These are phyloP conservation scores for Phialocephala subalpina DNA, from an alignment of 2,329 filamentous ascomycete species.

Conservation along the genomic window DNA sequence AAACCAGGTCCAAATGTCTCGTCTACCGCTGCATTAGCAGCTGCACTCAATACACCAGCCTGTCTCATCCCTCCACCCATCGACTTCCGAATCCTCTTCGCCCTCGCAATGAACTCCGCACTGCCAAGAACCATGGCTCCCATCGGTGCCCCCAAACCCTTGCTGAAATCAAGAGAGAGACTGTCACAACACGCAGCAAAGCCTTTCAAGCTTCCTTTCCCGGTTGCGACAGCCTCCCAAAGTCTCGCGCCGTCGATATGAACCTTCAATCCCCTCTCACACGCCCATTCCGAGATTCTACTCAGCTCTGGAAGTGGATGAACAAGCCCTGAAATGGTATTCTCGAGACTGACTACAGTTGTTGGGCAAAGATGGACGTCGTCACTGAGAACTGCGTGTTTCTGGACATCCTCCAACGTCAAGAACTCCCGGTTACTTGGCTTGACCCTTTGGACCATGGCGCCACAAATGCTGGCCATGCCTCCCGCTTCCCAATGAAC, in stretches of 20 bases:
- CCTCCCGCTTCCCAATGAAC: slow-evolving; percentile 71
- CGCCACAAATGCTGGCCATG: slow-evolving; percentile 73
- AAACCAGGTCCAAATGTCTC: slow-evolving; percentile 73
- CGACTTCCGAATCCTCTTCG: slow-evolving; percentile 79
- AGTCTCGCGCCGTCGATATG: slow-evolving; percentile 83
- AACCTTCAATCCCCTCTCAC: slow-evolving; percentile 67
- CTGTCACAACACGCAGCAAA: slow-evolving; percentile 76
- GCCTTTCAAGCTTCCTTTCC: slow-evolving; percentile 70
- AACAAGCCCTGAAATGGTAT: slow-evolving; percentile 80
- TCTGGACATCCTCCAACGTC: slow-evolving; percentile 68
- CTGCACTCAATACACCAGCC: slow-evolving; percentile 76
- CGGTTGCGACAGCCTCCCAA: slow-evolving; percentile 81
- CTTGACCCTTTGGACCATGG: slow-evolving; percentile 69
- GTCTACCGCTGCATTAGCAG: slow-evolving; percentile 78
- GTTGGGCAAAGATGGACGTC: slow-evolving; percentile 86
- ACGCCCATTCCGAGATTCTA: slow-evolving; percentile 75
- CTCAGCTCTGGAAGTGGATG: slow-evolving; percentile 76
- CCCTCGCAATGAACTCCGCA: slow-evolving; percentile 64
- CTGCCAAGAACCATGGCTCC: slow-evolving; percentile 74
- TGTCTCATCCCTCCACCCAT: slow-evolving; percentile 84
- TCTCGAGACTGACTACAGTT: slow-evolving; percentile 81
- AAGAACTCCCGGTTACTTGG: slow-evolving; percentile 74
- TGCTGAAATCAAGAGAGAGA: slow-evolving; percentile 80
- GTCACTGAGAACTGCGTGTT: slow-evolving; percentile 67
- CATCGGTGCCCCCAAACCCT: slow-evolving; percentile 82